A percentile compares a stretch with the other conserved stretches of the same genome.
phyloP scores from a whole-genome alignment of 306 rosid genomes.

The Sindora glabra region DNA sequence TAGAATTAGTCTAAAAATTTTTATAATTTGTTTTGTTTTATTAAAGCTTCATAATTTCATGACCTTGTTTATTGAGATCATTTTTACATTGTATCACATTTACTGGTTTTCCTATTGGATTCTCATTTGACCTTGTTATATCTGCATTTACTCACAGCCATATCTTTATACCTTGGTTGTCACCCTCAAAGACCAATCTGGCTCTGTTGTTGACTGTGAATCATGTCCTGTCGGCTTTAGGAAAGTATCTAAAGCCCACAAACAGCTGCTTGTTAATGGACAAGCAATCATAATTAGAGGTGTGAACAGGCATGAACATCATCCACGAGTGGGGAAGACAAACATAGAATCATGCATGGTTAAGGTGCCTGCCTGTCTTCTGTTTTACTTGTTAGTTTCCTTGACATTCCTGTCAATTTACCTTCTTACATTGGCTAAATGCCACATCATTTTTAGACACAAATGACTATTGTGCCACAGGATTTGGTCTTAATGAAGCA shows the following conservation, averaged over 20 bases:
- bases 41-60: not conserved
- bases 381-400: not conserved
- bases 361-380: conserved; percentile 42
- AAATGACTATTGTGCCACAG: conserved; percentile 29
- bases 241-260: conserved; percentile 66
- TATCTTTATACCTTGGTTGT: conserved; percentile 75
- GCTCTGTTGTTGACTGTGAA: conserved; percentile 69
- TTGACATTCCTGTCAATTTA: not conserved
- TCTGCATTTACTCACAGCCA: conserved; percentile 50
- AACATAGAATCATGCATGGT: conserved; percentile 93
- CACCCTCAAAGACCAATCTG: conserved; percentile 64
- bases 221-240: conserved; percentile 77
- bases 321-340: conserved; percentile 91
- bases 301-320: conserved; percentile 95
- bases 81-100: not conserved
- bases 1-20: not conserved
- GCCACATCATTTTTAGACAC: not conserved
- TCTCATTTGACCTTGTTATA: conserved; percentile 6
- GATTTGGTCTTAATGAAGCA: conserved; percentile 92
- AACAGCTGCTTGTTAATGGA: conserved; percentile 90
- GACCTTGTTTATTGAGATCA: not conserved
- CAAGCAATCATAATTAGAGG: conserved; percentile 76
- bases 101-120: not conserved
- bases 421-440: not conserved
- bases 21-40: not conserved